Evolutionary conservation across 2,329 filamentous ascomycete genomes (phyloP).

Genomic region (Aphanocladium album): DNA sequence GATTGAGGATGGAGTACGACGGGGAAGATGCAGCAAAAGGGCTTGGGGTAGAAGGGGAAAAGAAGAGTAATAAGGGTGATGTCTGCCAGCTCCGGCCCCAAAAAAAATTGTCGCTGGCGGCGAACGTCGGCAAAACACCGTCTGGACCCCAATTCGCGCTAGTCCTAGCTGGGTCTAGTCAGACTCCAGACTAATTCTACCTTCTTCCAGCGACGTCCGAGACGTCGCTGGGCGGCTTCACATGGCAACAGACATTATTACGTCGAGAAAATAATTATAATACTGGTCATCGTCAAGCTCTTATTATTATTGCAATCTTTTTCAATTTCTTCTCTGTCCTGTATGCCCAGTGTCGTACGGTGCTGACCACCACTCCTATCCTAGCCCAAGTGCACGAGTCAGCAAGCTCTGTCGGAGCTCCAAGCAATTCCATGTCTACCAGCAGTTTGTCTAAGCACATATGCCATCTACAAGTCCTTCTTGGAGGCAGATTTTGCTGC

Average conservation of each 20-base stretch:
- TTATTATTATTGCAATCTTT: conserved; percentile 4
- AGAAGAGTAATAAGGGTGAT: conserved; percentile 16
- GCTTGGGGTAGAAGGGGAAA: conserved; percentile 16
- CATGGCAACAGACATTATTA: background rate
- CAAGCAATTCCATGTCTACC: background rate
- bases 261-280: background rate
- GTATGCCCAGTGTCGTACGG: background rate
- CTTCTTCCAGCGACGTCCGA: conserved; percentile 7
- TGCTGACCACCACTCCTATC: background rate
- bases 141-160: conserved; percentile 14
- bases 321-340: background rate
- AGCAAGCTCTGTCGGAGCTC: background rate
- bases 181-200: conserved; percentile 8
- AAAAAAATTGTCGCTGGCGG: conserved; percentile 37
- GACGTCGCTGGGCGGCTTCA: background rate
- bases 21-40: conserved; percentile 15
- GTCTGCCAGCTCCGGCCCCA: conserved; percentile 21
- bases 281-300: background rate
- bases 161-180: background rate
- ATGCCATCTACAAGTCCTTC: background rate
- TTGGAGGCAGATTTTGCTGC: background rate
- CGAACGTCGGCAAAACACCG: conserved; percentile 36
- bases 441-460: background rate
- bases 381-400: background rate
- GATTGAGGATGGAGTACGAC: conserved; percentile 12